These are phyloP conservation scores for Solanum lycopersicoides DNA, from an alignment of 257 asterid species.

Conservation along the genomic window DNA sequence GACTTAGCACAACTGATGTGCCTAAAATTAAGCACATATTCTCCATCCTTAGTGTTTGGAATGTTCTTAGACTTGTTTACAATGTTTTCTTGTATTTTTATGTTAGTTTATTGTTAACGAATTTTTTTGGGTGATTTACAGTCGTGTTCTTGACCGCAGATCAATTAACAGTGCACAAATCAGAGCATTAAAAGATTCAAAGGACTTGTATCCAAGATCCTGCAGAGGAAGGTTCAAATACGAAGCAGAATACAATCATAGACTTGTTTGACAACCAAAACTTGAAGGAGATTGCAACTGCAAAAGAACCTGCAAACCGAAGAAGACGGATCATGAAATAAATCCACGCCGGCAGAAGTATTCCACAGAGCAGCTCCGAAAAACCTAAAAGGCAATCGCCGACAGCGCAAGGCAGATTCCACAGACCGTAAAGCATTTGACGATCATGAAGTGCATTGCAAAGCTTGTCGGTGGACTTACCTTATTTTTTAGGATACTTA, in stretches of 20 bases:
- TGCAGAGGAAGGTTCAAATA: not conserved
- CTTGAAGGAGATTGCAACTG: not conserved
- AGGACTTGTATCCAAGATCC: not conserved
- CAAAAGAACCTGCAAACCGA: not conserved
- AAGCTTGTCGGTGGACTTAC: not conserved
- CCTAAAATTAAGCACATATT: not conserved
- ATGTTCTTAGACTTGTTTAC: not conserved
- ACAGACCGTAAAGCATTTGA: not conserved
- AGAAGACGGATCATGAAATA: not conserved
- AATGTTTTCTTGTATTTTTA: not conserved
- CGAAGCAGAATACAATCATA: not conserved
- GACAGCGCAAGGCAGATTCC: not conserved
- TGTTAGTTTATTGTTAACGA: not conserved
- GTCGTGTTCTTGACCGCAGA: not conserved
- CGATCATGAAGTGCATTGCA: not conserved
- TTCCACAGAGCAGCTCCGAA: not conserved
- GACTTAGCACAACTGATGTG: not conserved
- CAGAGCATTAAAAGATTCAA: not conserved
- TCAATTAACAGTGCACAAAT: not conserved
- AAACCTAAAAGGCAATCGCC: not conserved
- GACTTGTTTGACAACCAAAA: not conserved
- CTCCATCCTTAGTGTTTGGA: not conserved
- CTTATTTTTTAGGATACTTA: not conserved
- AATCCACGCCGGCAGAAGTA: not conserved
- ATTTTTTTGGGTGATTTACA: not conserved